These are phyloP conservation scores for Piromyces sp. DNA, from an alignment of 192 early-diverging fungal species.

Conservation along the genomic window DNA sequence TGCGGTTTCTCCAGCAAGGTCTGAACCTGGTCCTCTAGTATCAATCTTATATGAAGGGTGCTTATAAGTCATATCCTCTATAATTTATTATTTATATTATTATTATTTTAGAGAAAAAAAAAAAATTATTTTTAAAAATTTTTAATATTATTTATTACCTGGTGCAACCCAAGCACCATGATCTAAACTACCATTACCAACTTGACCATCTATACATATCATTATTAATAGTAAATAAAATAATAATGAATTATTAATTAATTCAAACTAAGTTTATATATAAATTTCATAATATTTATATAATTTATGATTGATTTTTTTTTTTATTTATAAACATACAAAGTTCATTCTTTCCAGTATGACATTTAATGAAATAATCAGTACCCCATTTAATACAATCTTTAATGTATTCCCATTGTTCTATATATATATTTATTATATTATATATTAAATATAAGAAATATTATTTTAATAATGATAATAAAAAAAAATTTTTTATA, in stretches of 20 bases:
- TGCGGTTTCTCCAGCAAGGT: conserved; percentile 27
- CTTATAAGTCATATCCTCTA: conserved; percentile 21
- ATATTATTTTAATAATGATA: neutral
- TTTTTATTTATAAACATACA: neutral
- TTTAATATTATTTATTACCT: neutral
- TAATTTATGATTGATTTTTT: too few species aligned
- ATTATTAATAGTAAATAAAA: too few species aligned
- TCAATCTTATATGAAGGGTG: conserved; percentile 27
- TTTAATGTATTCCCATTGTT: conserved; percentile 18
- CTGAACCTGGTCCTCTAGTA: conserved; percentile 23
- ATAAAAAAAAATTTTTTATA: neutral
- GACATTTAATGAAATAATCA: conserved; percentile 39
- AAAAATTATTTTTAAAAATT: too few species aligned
- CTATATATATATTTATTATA: neutral
- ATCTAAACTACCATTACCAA: conserved; percentile 20
- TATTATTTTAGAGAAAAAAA: too few species aligned
- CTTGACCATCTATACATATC: conserved; percentile 21
- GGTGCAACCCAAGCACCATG: neutral
- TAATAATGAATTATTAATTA: too few species aligned
- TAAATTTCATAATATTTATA: too few species aligned
- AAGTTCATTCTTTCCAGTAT: conserved; percentile 25
- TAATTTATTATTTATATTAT: too few species aligned
- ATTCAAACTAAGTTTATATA: too few species aligned
- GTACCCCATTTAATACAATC: conserved; percentile 39
- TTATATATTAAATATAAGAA: too few species aligned